These are phyloP conservation scores for Kuraishia ogatae DNA, from an alignment of 805 yeast species.

Conservation along the genomic window DNA sequence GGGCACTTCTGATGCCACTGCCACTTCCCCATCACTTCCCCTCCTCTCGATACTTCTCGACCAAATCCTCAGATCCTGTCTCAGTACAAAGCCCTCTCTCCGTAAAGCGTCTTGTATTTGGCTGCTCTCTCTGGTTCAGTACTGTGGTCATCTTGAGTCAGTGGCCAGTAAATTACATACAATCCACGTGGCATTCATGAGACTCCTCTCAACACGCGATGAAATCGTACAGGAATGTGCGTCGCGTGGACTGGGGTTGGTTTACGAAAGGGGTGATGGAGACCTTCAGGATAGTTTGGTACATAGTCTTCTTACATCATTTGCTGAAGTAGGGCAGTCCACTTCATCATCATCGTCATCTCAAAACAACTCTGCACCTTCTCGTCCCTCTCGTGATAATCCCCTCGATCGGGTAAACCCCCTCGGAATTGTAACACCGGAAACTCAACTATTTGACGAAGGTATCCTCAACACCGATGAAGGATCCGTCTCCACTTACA, in stretches of 20 bases:
- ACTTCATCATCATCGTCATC: constrained; percentile 30
- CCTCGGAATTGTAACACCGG: constrained; percentile 62
- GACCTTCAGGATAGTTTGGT: constrained; percentile 67
- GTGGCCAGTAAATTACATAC: constrained; percentile 38
- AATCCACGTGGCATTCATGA: constrained; percentile 70
- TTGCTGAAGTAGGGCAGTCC: constrained; percentile 56
- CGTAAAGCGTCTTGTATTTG: constrained; percentile 78
- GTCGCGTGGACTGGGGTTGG: constrained; percentile 73
- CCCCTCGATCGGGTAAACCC: not conserved
- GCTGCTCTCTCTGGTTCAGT: constrained; percentile 74
- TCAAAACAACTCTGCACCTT: too few relatives aligned
- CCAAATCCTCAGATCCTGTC: constrained; percentile 41
- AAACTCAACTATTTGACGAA: constrained; percentile 78
- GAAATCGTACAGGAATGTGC: constrained; percentile 91
- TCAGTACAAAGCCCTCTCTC: constrained; percentile 62
- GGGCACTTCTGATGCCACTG: constrained; percentile 9
- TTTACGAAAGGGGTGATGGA: constrained; percentile 68
- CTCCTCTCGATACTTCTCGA: constrained; percentile 29
- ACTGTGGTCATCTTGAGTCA: constrained; percentile 41
- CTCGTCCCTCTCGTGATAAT: not conserved
- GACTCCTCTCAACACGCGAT: constrained; percentile 71
- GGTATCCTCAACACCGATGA: constrained; percentile 75
- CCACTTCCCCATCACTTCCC: constrained; percentile 1
- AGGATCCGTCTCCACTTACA: constrained; percentile 84
- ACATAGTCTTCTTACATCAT: constrained; percentile 62